Conservation (phyloP, 2,329 filamentous ascomycete genomes). For the Helicocarpus griseus region DNA sequence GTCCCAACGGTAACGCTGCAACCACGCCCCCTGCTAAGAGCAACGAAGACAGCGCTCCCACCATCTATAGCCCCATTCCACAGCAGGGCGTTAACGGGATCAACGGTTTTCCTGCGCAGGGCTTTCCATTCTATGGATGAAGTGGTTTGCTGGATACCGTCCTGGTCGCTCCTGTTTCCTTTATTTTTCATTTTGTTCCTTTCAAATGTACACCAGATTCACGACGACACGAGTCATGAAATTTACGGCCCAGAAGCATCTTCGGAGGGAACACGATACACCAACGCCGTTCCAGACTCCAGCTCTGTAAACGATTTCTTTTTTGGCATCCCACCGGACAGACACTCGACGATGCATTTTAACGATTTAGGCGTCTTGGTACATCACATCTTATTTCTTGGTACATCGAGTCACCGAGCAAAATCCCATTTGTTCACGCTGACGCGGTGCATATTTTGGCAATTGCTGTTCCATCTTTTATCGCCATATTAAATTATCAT, state of each 20-base stretch:
- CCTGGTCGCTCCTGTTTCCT: no score
- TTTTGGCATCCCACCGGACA: not conserved
- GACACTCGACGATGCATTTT: not conserved
- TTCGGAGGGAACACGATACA: not conserved
- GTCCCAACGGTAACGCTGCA: not conserved
- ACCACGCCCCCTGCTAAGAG: not conserved
- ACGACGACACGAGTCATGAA: slow-evolving; percentile 6
- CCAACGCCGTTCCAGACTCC: not conserved
- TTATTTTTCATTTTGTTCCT: slow-evolving; percentile 1
- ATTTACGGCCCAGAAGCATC: not conserved
- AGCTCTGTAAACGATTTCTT: not conserved
- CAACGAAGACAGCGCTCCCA: slow-evolving; percentile 17
- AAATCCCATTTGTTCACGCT: not conserved
- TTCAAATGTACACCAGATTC: slow-evolving; percentile 1
- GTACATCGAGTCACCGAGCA: not conserved
- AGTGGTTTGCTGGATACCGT: no score
- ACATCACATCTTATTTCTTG: not conserved
- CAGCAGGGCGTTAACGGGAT: slow-evolving; percentile 18
- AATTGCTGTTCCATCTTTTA: not conserved
- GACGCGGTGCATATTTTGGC: not conserved
- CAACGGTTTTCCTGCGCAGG: slow-evolving; percentile 4
- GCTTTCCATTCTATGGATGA: slow-evolving; percentile 1
- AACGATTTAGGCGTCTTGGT: slow-evolving; percentile 1
- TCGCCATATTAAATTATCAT: not conserved
- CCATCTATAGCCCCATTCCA: slow-evolving; percentile 22